Evolutionary conservation across 129 eudicot species (phyloP).

Genomic region (Escallonia rubra): DNA sequence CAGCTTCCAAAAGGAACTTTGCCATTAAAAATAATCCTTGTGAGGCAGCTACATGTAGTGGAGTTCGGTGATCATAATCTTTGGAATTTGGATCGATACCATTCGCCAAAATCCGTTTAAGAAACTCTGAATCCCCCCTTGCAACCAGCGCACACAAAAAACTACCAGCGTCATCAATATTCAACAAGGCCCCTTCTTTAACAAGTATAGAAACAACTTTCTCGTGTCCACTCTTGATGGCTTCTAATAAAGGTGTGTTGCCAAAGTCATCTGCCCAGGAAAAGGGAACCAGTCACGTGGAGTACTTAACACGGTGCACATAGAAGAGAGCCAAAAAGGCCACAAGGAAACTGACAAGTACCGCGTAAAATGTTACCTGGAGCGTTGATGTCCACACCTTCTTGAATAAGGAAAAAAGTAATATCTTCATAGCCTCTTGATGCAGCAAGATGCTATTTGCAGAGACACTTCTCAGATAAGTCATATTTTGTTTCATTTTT

Average conservation of each 20-base stretch:
- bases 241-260: constrained; percentile 80
- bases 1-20: constrained; percentile 74
- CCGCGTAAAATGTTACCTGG: constrained; percentile 34
- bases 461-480: constrained; percentile 10
- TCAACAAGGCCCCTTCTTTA: constrained; percentile 58
- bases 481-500: not conserved
- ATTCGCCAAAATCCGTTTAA: constrained; percentile 49
- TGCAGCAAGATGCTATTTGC: constrained; percentile 89
- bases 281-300: not conserved
- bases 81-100: constrained; percentile 80
- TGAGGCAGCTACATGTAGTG: constrained; percentile 87
- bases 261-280: constrained; percentile 68
- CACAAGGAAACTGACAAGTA: not conserved
- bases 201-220: constrained; percentile 68
- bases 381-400: constrained; percentile 52
- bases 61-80: constrained; percentile 81
- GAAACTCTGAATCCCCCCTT: constrained; percentile 70
- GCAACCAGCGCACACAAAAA: constrained; percentile 67
- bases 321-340: not conserved
- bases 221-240: constrained; percentile 75
- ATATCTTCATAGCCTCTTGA: constrained; percentile 77
- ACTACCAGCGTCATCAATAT: constrained; percentile 65
- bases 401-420: constrained; percentile 66
- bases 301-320: not conserved
- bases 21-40: constrained; percentile 71